These are phyloP conservation scores for Monosporascus sp. DNA, from an alignment of 2,329 filamentous ascomycete species.

Conservation along the genomic window DNA sequence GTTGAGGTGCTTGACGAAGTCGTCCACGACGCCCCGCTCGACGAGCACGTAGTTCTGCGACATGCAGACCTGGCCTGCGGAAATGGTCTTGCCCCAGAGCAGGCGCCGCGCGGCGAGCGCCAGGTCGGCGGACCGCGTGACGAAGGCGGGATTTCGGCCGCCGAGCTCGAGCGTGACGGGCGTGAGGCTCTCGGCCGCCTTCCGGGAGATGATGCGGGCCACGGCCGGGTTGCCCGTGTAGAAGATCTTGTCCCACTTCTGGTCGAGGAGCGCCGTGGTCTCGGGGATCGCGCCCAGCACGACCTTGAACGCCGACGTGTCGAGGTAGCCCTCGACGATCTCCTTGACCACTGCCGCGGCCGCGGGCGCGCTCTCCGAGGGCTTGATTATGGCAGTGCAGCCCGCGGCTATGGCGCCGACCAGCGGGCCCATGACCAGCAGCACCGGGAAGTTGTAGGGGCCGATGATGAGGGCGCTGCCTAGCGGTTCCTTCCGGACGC, in stretches of 20 bases:
- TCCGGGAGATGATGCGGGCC: slow-evolving; percentile 82
- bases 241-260: slow-evolving; percentile 97
- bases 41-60: slow-evolving; percentile 89
- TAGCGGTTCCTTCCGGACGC: slow-evolving; percentile 80
- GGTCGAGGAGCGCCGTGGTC: slow-evolving; percentile 73
- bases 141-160: slow-evolving; percentile 84
- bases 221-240: slow-evolving; percentile 81
- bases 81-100: slow-evolving; percentile 82
- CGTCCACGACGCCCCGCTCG: slow-evolving; percentile 64
- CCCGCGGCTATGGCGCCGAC: slow-evolving; percentile 89
- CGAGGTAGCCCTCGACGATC: slow-evolving; percentile 70
- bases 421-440: slow-evolving; percentile 71
- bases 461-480: slow-evolving; percentile 82
- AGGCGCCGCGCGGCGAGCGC: slow-evolving; percentile 76
- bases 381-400: slow-evolving; percentile 86
- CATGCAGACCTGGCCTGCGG: slow-evolving; percentile 87
- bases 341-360: slow-evolving; percentile 75
- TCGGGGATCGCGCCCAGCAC: slow-evolving; percentile 79
- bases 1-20: slow-evolving; percentile 71
- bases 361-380: slow-evolving; percentile 74
- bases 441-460: slow-evolving; percentile 89
- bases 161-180: slow-evolving; percentile 87
- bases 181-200: slow-evolving; percentile 82
- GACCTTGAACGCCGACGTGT: slow-evolving; percentile 68
- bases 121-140: slow-evolving; percentile 78